Evolutionary conservation across 148 eudicot species (phyloP).

Genomic region (Camellia granthamiana): DNA sequence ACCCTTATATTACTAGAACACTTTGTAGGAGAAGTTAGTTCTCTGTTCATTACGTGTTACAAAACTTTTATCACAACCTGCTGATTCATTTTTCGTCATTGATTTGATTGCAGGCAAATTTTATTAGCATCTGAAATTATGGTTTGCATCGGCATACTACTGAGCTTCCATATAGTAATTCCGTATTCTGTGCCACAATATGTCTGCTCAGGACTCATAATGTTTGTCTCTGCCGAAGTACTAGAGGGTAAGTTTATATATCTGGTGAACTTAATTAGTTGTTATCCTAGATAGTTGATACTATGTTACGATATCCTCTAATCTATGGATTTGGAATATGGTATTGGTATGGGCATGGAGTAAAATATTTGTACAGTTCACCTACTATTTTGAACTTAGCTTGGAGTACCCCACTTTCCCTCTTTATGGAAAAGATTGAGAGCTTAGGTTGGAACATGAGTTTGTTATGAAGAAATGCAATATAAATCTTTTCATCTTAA

Average conservation of each 20-base stretch:
- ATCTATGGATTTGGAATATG: not conserved
- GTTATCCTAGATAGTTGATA: no score
- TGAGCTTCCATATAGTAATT: constrained; percentile 58
- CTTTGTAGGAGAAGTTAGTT: no score
- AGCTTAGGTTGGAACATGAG: no score
- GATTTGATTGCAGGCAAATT: constrained; percentile 55
- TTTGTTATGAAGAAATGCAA: not conserved
- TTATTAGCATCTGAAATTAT: constrained; percentile 67
- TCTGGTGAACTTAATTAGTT: not conserved
- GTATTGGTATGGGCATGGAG: not conserved
- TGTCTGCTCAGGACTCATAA: constrained; percentile 68
- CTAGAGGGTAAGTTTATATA: constrained; percentile 61
- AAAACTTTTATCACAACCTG: no score
- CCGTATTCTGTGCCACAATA: constrained; percentile 70
- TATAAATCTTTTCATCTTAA: not conserved
- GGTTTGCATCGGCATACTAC: constrained; percentile 60
- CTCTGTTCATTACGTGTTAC: no score
- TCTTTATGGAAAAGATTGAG: no score
- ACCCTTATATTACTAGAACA: no score
- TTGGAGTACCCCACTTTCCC: no score
- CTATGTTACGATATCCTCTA: not conserved
- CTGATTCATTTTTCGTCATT: not conserved
- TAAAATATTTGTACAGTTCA: no score
- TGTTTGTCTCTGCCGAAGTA: constrained; percentile 86
- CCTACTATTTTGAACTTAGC: no score